Percentiles rank a stretch among this genome's conserved stretches.
Conservation (phyloP, 148 eudicot genomes). For the Polygonum maritimum region DNA sequence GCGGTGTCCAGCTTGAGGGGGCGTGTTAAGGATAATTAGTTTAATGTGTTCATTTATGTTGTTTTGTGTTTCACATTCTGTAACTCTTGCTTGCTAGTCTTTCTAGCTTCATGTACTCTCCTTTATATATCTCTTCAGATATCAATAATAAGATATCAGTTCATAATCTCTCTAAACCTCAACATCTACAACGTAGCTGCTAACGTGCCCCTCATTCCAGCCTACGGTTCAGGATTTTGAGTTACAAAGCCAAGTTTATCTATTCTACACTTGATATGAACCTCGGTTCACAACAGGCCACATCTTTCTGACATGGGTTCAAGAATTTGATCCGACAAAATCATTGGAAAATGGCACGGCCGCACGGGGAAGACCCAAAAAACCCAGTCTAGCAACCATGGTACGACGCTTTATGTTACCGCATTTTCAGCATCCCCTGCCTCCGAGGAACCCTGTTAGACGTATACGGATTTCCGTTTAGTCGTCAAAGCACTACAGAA, state of each 20-base stretch:
- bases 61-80: too few relatives aligned
- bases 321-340: background rate
- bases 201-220: background rate
- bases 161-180: too few relatives aligned
- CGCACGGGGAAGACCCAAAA: background rate
- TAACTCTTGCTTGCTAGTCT: too few relatives aligned
- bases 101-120: too few relatives aligned
- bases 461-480: background rate
- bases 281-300: background rate
- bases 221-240: background rate
- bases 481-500: background rate
- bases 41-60: too few relatives aligned
- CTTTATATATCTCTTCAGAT: too few relatives aligned
- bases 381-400: background rate
- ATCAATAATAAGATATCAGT: too few relatives aligned
- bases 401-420: background rate
- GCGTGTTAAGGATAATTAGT: too few relatives aligned
- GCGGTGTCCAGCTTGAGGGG: too few relatives aligned
- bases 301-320: background rate
- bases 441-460: background rate
- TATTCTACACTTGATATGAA: background rate
- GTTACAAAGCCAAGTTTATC: background rate
- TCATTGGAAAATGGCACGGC: background rate
- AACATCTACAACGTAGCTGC: too few relatives aligned
- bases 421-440: background rate